Evolutionary conservation across 2,329 filamentous ascomycete species (phyloP).

Genomic region (Trichophyton verrucosum): DNA sequence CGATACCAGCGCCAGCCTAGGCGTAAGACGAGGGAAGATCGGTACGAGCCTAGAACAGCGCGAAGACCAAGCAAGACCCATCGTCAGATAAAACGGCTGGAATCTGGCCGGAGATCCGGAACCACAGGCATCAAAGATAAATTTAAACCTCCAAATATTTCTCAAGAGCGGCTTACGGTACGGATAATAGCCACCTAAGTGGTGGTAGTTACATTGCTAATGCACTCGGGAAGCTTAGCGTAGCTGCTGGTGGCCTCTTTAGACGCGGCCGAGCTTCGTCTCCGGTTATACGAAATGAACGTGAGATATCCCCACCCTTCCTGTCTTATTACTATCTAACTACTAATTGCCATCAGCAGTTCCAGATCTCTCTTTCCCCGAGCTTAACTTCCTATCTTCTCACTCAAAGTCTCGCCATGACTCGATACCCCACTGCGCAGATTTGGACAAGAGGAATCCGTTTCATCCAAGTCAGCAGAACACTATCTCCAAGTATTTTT

Average conservation of each 20-base stretch:
- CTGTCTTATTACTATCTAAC: not conserved
- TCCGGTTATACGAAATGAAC: constrained; percentile 16
- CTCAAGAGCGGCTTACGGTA: constrained; percentile 43
- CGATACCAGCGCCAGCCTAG: constrained; percentile 41
- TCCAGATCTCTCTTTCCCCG: constrained; percentile 42
- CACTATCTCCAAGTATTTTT: not conserved
- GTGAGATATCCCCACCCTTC: constrained; percentile 9
- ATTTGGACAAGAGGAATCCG: not conserved
- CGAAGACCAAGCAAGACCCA: constrained; percentile 12
- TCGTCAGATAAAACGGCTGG: not conserved
- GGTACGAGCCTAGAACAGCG: constrained; percentile 38
- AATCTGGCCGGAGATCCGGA: constrained; percentile 18
- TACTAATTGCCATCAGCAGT: constrained; percentile 21
- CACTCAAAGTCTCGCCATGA: not conserved
- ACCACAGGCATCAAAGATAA: constrained; percentile 39
- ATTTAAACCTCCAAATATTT: constrained; percentile 45
- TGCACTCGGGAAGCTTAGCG: constrained; percentile 24
- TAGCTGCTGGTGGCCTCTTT: constrained; percentile 27
- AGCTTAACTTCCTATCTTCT: constrained; percentile 36
- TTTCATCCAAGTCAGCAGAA: not conserved
- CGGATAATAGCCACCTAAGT: constrained; percentile 11
- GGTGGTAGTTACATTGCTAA: constrained; percentile 7
- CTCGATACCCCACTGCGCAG: not conserved
- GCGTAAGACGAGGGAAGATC: constrained; percentile 44
- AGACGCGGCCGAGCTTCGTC: constrained; percentile 26